Percentiles rank a stretch among this genome's conserved stretches.
phyloP scores from a whole-genome alignment of 768 basidiomycete genomes.

The Trametes cinnabarina region DNA sequence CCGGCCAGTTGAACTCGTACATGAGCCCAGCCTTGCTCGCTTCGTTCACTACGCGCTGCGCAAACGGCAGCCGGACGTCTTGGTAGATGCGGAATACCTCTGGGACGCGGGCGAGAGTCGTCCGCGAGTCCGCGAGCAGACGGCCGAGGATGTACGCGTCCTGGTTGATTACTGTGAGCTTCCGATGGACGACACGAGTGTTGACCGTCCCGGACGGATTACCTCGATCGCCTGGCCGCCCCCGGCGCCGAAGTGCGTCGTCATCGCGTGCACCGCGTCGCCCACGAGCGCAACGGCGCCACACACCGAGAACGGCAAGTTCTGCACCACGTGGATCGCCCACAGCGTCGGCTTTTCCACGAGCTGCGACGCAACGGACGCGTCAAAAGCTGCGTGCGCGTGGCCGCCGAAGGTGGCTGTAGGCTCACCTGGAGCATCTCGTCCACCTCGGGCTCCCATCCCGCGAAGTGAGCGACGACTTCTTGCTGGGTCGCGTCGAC shows the following conservation, averaged over 20 bases:
- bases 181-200: background rate
- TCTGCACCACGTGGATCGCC: slow-evolving; percentile 28
- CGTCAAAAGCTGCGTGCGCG: background rate
- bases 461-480: slow-evolving; percentile 18
- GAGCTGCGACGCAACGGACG: slow-evolving; percentile 8
- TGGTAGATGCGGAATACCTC: slow-evolving; percentile 23
- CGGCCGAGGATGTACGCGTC: slow-evolving; percentile 28
- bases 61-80: slow-evolving; percentile 23
- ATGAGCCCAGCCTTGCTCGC: slow-evolving; percentile 20
- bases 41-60: slow-evolving; percentile 8
- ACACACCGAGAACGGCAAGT: slow-evolving; percentile 23
- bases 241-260: slow-evolving; percentile 29
- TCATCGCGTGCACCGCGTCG: slow-evolving; percentile 33
- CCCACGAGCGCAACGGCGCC: slow-evolving; percentile 32
- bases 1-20: slow-evolving; percentile 23
- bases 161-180: slow-evolving; percentile 11
- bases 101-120: slow-evolving; percentile 10
- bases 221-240: slow-evolving; percentile 33
- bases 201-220: too few relatives aligned
- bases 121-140: slow-evolving; percentile 19
- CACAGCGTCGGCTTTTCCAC: slow-evolving; percentile 26
- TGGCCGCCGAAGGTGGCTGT: too few relatives aligned
- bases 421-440: slow-evolving; percentile 23
- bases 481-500: slow-evolving; percentile 23
- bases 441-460: slow-evolving; percentile 28